These are phyloP conservation scores for Teratosphaeria destructans DNA, from an alignment of 2,329 filamentous ascomycete genomes.

Conservation along the genomic window DNA sequence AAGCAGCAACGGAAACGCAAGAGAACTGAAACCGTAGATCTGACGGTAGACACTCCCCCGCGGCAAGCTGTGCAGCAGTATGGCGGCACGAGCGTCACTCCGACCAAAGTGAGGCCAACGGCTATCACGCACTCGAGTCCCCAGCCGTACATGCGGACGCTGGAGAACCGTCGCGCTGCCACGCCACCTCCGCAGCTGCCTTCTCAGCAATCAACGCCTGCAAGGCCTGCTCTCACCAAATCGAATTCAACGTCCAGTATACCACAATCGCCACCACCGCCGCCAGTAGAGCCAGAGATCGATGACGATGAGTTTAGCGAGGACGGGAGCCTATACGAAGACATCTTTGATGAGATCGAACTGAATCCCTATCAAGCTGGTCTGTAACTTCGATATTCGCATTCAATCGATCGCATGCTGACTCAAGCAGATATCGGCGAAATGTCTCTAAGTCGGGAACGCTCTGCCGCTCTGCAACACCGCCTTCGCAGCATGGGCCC, in stretches of 20 bases:
- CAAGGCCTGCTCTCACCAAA: not conserved
- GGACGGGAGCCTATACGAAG: conserved; percentile 2
- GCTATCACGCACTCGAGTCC: not conserved
- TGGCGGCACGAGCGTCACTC: not conserved
- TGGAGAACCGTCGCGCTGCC: not conserved
- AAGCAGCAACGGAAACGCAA: conserved; percentile 7
- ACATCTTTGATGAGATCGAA: conserved; percentile 6
- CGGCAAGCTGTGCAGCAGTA: not conserved
- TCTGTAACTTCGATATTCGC: not conserved
- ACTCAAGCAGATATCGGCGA: not conserved
- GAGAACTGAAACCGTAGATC: conserved; percentile 5
- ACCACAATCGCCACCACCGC: not conserved
- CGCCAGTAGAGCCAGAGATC: not conserved
- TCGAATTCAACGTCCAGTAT: not conserved
- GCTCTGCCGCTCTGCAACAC: not conserved
- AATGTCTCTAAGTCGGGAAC: not conserved
- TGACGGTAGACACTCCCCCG: not conserved
- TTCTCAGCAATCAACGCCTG: not conserved
- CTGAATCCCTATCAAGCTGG: conserved; percentile 2
- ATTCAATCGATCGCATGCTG: not conserved
- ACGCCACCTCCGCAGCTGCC: not conserved
- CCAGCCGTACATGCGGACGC: not conserved
- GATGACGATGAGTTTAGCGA: conserved; percentile 3
- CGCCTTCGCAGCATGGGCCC: conserved; percentile 47
- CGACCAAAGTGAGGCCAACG: not conserved